Percentiles rank a stretch among this genome's conserved stretches.
Conservation (phyloP, 2,329 filamentous ascomycete genomes). For the Sphaceloma murrayae region DNA sequence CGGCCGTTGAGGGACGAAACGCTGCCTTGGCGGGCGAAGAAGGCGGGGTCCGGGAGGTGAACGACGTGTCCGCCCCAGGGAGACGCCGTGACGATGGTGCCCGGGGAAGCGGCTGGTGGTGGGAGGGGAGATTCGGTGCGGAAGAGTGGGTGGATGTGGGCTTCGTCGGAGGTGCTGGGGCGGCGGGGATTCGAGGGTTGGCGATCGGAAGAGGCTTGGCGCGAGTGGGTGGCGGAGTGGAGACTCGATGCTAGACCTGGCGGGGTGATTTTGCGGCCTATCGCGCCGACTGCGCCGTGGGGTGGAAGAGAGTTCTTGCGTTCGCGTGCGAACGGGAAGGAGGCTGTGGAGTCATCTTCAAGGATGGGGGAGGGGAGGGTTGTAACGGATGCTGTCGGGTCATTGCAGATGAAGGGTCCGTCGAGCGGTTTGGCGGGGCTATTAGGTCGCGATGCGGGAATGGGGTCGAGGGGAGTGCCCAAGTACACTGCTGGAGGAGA, state of each 20-base stretch:
- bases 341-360: slow-evolving; percentile 3
- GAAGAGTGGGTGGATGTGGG: slow-evolving; percentile 70
- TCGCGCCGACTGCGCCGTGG: slow-evolving; percentile 3
- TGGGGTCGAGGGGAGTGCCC: slow-evolving; percentile 56
- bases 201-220: slow-evolving; percentile 7
- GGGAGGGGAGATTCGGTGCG: slow-evolving; percentile 61
- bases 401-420: slow-evolving; percentile 32
- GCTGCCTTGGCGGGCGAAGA: slow-evolving; percentile 3
- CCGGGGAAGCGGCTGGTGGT: slow-evolving; percentile 54
- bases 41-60: neutral
- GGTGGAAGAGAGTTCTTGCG: slow-evolving; percentile 8
- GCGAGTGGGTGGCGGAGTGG: slow-evolving; percentile 2
- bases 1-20: neutral
- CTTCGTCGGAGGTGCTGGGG: slow-evolving; percentile 39
- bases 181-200: slow-evolving; percentile 20
- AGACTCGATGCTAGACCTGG: too few species aligned
- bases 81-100: slow-evolving; percentile 61
- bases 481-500: slow-evolving; percentile 32
- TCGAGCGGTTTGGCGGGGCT: slow-evolving; percentile 55
- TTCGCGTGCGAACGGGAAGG: slow-evolving; percentile 1
- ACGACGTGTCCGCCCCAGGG: slow-evolving; percentile 59
- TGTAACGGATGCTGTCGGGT: slow-evolving; percentile 11
- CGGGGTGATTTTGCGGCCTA: slow-evolving; percentile 16
- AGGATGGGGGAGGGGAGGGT: slow-evolving; percentile 17
- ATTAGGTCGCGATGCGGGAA: slow-evolving; percentile 56